Percentiles rank a stretch among this genome's conserved stretches.
Evolutionary conservation across 208 protist genomes (phyloP).

Genomic region (Entamoeba invadens): DNA sequence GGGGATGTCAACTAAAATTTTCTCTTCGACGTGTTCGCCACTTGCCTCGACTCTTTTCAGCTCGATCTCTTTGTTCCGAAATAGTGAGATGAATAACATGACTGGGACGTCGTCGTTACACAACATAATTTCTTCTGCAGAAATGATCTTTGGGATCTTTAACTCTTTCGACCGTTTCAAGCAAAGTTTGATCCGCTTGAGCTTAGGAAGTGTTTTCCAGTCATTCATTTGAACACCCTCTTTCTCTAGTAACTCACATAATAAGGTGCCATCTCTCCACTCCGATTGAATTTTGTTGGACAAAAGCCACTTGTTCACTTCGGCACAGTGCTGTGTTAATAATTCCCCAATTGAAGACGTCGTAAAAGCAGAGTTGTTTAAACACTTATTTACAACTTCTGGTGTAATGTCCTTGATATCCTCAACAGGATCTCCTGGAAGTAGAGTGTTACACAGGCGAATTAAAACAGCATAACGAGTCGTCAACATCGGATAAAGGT

Average conservation of each 20-base stretch:
- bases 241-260: background rate
- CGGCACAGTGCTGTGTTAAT: background rate
- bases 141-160: background rate
- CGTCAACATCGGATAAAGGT: no score
- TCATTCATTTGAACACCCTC: background rate
- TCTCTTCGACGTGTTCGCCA: no score
- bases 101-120: background rate
- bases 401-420: background rate
- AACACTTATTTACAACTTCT: background rate
- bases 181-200: background rate
- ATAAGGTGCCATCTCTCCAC: background rate
- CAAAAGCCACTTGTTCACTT: background rate
- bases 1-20: no score
- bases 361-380: background rate
- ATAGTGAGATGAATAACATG: no score
- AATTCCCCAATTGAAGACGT: background rate
- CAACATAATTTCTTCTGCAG: background rate
- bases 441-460: no score
- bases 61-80: no score
- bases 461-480: no score
- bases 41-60: no score
- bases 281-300: background rate
- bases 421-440: no score
- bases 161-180: background rate
- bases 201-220: background rate